Evolutionary conservation across 306 rosid species (phyloP), one percentile per base, ranked within the genome.

Genomic region (Cicer yamashitae): DNA sequence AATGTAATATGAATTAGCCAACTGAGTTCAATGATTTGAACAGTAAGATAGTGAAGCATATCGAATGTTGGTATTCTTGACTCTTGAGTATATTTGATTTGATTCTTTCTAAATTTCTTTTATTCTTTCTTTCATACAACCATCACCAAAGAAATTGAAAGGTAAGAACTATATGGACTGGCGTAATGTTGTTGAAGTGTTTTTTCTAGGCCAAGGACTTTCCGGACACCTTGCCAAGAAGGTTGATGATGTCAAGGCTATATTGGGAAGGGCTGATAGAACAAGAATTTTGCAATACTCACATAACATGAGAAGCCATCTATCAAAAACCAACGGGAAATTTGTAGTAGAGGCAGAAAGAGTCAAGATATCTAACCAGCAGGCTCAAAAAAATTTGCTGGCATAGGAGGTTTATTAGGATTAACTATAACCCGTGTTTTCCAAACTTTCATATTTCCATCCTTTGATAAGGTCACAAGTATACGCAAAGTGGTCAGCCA

Each of bases 391-490:
- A 94, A 94, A 84, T 85, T 90, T 64, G 98, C 96, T 71, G 81
- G 96, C 96, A 75, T 85, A 38, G 96, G 89, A 79, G 96, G 97
- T 78, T 86, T 88, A 71, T 87, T 87, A 73, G 96, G 93, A 86
- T 89, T 94, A 69, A 86, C 86, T 39, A 83, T 66, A 75, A 81
- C 96, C 72, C 96, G 88, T 1, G 96, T 92, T 88, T 92, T 96
- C 99, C 99, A 96, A 64, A 89, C 96, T 87, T 96, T 96, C 80
- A 96, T 84, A 81, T 81, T 89, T 80, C 99, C 99, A 82, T 96
- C 99, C 88, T 82, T 88, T 62, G 97, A 77, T 50, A 92, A 87
- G 77, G 97, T 92, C 73, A 89, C 97, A 83, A 96, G 97, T 80
- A 92, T 84, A 75, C 91, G 93, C 87, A 86, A 76, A 81, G 84